Conservation (phyloP, 352 stramenopile genomes). For the Plasmopara halstedii region DNA sequence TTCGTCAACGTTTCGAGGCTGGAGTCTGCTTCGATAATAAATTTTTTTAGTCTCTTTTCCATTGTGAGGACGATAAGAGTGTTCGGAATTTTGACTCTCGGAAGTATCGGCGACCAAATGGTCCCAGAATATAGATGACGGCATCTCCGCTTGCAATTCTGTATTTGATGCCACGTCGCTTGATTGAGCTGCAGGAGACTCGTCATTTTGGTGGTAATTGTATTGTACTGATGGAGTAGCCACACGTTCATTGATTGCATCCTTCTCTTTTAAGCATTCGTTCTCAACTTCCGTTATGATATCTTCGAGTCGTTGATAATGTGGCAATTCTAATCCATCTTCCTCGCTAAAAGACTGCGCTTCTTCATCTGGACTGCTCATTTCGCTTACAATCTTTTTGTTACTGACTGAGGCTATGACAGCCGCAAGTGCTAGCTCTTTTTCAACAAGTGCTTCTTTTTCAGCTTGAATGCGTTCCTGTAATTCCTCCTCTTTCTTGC, state of each 20-base stretch:
- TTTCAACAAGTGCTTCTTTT: conserved; percentile 12
- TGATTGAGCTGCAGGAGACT: not conserved
- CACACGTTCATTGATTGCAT: not conserved
- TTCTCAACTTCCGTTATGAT: conserved; percentile 41
- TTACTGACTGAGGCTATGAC: conserved; percentile 25
- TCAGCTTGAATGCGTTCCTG: conserved; percentile 15
- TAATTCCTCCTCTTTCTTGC: conserved; percentile 12
- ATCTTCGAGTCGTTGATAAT: conserved; percentile 31
- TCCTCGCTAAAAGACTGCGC: conserved; percentile 1
- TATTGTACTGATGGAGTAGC: not conserved
- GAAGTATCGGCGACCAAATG: conserved; percentile 13
- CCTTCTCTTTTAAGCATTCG: conserved; percentile 14
- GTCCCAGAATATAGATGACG: conserved; percentile 26
- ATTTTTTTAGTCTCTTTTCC: not conserved
- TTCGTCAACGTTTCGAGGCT: conserved; percentile 9
- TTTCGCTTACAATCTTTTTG: not conserved
- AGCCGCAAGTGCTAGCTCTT: conserved; percentile 18
- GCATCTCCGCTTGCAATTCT: conserved; percentile 3
- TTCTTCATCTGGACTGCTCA: not conserved
- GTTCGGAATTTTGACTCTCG: too few species aligned
- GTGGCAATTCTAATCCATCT: not conserved
- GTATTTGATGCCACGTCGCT: not conserved
- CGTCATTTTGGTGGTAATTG: not conserved
- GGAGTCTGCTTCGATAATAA: conserved; percentile 1
- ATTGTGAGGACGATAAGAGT: not conserved